These are phyloP conservation scores for Lactarius hengduanensis DNA, from an alignment of 768 basidiomycete species.

Conservation along the genomic window DNA sequence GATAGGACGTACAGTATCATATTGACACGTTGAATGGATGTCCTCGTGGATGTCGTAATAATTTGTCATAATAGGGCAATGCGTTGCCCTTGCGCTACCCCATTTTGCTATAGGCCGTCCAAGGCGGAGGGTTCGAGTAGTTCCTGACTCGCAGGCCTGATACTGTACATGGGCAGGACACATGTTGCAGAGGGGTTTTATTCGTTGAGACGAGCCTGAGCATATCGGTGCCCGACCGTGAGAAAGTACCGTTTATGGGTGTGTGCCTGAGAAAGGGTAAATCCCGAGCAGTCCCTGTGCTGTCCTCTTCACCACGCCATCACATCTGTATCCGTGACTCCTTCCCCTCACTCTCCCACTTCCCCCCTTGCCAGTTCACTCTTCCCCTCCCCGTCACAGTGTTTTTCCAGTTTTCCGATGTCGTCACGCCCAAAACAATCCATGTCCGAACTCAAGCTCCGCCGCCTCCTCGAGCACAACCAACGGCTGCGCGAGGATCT, in stretches of 20 bases:
- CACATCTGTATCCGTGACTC: background rate
- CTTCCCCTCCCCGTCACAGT: background rate
- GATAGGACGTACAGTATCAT: background rate
- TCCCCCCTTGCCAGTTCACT: background rate
- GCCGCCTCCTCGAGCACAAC: conserved; percentile 74
- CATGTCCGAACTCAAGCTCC: conserved; percentile 79
- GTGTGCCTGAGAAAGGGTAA: background rate
- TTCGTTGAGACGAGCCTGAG: background rate
- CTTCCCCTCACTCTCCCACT: background rate
- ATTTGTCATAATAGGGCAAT: background rate
- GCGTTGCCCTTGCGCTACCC: background rate
- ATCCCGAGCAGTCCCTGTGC: background rate
- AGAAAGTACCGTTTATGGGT: background rate
- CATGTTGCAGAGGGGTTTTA: background rate
- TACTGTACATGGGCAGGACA: background rate
- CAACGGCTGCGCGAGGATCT: conserved; percentile 69
- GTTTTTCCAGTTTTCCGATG: conserved; percentile 37
- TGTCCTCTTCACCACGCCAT: conserved; percentile 3
- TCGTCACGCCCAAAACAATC: conserved; percentile 65
- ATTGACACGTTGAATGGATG: background rate
- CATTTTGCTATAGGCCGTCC: background rate
- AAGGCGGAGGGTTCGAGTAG: background rate
- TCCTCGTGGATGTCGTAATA: background rate
- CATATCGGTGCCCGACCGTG: background rate
- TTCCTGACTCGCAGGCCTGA: background rate